Percentiles rank a stretch among this genome's conserved stretches.
Evolutionary conservation across 805 yeast genomes (phyloP).

Genomic region (Zygoascus tannicola): DNA sequence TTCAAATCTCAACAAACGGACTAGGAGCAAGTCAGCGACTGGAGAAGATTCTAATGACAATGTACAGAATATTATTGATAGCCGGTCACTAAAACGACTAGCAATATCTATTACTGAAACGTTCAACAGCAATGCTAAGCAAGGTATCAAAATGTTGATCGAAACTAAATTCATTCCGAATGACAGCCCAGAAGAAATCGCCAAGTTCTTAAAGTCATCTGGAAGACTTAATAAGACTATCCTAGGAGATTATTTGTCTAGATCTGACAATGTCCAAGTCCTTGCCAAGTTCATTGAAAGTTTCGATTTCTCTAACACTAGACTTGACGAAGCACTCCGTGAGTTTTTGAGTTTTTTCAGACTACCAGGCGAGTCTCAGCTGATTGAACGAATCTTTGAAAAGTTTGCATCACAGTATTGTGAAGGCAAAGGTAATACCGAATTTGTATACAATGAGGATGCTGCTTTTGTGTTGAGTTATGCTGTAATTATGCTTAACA

Average conservation of each 20-base stretch:
- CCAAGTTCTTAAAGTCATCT: constrained; percentile 68
- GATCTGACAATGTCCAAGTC: constrained; percentile 54
- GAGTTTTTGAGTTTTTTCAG: constrained; percentile 73
- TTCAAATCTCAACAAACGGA: constrained; percentile 46
- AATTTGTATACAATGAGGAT: constrained; percentile 60
- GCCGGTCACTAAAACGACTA: constrained; percentile 45
- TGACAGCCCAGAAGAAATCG: constrained; percentile 46
- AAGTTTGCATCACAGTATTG: constrained; percentile 76
- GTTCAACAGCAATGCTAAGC: constrained; percentile 71
- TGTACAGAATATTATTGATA: constrained; percentile 11
- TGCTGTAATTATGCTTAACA: constrained; percentile 88
- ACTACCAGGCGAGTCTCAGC: constrained; percentile 96
- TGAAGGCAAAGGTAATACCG: constrained; percentile 41
- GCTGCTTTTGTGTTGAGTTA: constrained; percentile 84
- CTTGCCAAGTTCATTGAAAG: constrained; percentile 54
- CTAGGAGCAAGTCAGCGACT: constrained; percentile 12
- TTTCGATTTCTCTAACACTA: constrained; percentile 64
- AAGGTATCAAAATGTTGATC: constrained; percentile 59
- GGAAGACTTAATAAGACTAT: constrained; percentile 79
- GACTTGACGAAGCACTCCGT: constrained; percentile 92
- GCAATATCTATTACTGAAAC: constrained; percentile 65
- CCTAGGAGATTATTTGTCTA: constrained; percentile 78
- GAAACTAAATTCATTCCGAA: constrained; percentile 54
- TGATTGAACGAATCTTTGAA: constrained; percentile 87
- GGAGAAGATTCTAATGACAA: constrained; percentile 13